Base-by-base conservation (phyloP, 2,329 filamentous ascomycete species). In the Aspergillus flavus region DNA sequence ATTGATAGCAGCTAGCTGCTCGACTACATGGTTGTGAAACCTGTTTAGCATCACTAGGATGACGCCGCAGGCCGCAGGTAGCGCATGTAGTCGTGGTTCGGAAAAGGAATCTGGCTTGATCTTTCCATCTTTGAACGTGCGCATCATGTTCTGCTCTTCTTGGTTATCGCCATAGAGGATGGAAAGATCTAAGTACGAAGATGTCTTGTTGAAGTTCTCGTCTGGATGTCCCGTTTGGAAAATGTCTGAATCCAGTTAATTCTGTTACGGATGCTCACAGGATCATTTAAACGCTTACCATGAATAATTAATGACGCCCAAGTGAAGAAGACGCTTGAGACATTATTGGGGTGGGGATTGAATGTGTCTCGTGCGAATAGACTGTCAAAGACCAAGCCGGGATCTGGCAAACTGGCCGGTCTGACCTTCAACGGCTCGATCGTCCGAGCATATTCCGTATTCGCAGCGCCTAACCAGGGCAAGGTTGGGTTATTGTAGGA, bases 1-100 rank as follows among this genome's bases (percentile, higher is more conserved):
- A 71, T 97, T 97, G 77, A 97, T 94, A n/a, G 85, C 80, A 0
- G 91, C 91, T 19, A 97, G 82, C 64, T 94, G 90, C 59, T 88
- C 86, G 1, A 91, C 93, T 0, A 93, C 87, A 67, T 95, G 85
- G 78, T 98, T 97, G 79, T 97, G 94, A 78, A 96, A 96, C 68
- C 78, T 74, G 69, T 79, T 80, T 57, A 93, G 89, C 90, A 93
- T 92, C 76, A 94, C 84, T 28, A 94, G 78, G 2, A 94, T 71
- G 6, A 91, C 88, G 61, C 87, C 85, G 4, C 91, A 89, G 14
- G 90, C 90, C 0, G 91, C 89, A 0, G 91, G 91, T 71, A 91
- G 89, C 10, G 87, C 89, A 26, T 89, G 78, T 2, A 93, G 80
- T 57, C 91, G 84, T 76, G 88, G 88, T 71, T 93, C 90, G 2